Conservation (phyloP, 352 stramenopile genomes). For the Halophytophthora batemanensis region DNA sequence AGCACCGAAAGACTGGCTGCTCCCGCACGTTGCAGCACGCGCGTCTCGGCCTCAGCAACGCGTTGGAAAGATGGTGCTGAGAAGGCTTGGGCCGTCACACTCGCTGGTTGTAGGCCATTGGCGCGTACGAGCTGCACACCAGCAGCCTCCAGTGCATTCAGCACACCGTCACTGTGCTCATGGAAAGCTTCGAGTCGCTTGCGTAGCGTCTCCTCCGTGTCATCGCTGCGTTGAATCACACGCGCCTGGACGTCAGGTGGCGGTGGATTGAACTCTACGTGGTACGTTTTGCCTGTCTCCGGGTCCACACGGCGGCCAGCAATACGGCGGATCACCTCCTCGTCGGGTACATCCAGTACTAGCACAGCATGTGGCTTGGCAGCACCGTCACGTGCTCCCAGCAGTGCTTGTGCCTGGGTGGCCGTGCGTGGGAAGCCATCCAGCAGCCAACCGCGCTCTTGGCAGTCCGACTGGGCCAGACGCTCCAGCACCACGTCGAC, state of each 20-base stretch:
- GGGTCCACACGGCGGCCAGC: conserved; percentile 96
- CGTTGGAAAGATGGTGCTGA: conserved; percentile 44
- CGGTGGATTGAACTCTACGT: conserved; percentile 96
- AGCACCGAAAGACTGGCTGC: conserved; percentile 27
- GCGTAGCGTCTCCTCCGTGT: conserved; percentile 91
- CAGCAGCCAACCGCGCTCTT: conserved; percentile 87
- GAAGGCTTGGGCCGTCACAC: conserved; percentile 44
- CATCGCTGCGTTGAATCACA: conserved; percentile 89
- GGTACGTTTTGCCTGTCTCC: conserved; percentile 93
- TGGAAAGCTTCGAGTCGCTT: conserved; percentile 89
- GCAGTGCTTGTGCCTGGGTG: conserved; percentile 81
- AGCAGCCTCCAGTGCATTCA: conserved; percentile 35
- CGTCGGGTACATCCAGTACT: conserved; percentile 93
- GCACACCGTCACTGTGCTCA: conserved; percentile 56
- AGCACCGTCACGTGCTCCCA: conserved; percentile 52
- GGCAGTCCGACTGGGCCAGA: conserved; percentile 81
- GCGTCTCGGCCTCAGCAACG: conserved; percentile 35
- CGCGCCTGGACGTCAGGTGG: conserved; percentile 49
- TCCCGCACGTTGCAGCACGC: conserved; percentile 18
- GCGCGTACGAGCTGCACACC: conserved; percentile 50
- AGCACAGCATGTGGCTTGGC: conserved; percentile 81
- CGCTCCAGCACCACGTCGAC: conserved; percentile 81
- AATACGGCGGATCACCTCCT: conserved; percentile 94
- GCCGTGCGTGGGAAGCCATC: conserved; percentile 93
- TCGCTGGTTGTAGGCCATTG: conserved; percentile 48